Conservation (phyloP, 106 monocot genomes). For the Triglochin maritima region DNA sequence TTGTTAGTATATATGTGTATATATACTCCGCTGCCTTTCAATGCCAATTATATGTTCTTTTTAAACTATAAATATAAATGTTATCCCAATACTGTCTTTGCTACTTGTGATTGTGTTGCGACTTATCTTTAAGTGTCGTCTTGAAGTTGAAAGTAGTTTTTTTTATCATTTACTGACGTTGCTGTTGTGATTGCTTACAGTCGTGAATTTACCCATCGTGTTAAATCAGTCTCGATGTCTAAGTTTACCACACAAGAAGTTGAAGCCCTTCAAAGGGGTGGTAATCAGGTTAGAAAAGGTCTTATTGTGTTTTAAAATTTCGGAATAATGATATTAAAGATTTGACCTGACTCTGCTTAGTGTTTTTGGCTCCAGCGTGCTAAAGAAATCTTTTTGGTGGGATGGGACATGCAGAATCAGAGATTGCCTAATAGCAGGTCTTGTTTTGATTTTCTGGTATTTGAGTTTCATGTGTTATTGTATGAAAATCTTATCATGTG, state of each 20-base stretch:
- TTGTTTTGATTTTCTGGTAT: neutral
- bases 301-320: neutral
- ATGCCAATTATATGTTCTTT: too few relatives aligned
- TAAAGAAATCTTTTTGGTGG: slow-evolving; percentile 17
- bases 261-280: slow-evolving; percentile 45
- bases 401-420: slow-evolving; percentile 20
- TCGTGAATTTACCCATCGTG: slow-evolving; percentile 85
- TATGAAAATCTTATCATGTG: neutral
- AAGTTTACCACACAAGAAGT: slow-evolving; percentile 80
- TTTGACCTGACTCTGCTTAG: neutral
- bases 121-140: neutral
- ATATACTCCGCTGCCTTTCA: too few relatives aligned
- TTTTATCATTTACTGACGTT: neutral
- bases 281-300: slow-evolving; percentile 21
- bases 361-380: slow-evolving; percentile 16
- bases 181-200: slow-evolving; percentile 15
- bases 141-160: too few relatives aligned
- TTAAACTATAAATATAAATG: too few relatives aligned
- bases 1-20: too few relatives aligned
- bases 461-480: neutral
- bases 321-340: neutral
- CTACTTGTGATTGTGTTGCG: too few relatives aligned
- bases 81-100: too few relatives aligned
- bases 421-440: slow-evolving; percentile 30
- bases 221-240: slow-evolving; percentile 82